phyloP scores from a whole-genome alignment of 352 stramenopile species.

The Globisporangium camurandrum region DNA sequence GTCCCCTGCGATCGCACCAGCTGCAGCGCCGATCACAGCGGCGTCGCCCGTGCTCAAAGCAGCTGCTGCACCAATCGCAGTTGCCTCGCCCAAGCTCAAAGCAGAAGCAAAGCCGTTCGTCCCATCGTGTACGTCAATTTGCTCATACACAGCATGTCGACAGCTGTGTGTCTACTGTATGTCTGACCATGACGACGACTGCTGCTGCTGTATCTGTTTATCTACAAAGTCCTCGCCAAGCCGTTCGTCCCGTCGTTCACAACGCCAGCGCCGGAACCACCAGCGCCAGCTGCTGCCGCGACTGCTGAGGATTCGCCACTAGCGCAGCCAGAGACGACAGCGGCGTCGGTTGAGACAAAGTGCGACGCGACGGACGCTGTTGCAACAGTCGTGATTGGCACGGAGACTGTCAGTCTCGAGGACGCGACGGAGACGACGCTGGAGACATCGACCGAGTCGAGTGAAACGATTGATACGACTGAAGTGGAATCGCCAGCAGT shows the following conservation, averaged over 20 bases:
- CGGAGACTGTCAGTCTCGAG: too few relatives aligned
- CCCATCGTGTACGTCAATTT: conserved; percentile 7
- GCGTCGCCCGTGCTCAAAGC: conserved; percentile 30
- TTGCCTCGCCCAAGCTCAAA: conserved; percentile 19
- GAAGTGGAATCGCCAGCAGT: conserved; percentile 13
- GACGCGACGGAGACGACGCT: conserved; percentile 11
- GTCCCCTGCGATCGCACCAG: conserved; percentile 30
- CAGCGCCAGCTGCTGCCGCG: conserved; percentile 1
- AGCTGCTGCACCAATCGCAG: neutral
- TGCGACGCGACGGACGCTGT: too few relatives aligned
- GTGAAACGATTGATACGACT: neutral
- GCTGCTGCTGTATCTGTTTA: neutral
- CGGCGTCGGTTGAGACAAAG: conserved; percentile 6
- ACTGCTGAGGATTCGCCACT: too few relatives aligned
- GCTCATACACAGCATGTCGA: neutral
- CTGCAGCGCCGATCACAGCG: conserved; percentile 1
- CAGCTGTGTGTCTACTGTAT: neutral
- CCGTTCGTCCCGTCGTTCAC: conserved; percentile 10
- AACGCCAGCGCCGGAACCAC: neutral
- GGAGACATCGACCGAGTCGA: neutral
- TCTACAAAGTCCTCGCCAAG: conserved; percentile 9
- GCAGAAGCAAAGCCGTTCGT: conserved; percentile 16
- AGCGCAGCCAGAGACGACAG: neutral
- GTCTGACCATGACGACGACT: conserved; percentile 1
- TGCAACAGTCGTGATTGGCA: too few relatives aligned